These are phyloP conservation scores for Cercospora berteroae DNA, from an alignment of 2,329 filamentous ascomycete species.

Conservation along the genomic window DNA sequence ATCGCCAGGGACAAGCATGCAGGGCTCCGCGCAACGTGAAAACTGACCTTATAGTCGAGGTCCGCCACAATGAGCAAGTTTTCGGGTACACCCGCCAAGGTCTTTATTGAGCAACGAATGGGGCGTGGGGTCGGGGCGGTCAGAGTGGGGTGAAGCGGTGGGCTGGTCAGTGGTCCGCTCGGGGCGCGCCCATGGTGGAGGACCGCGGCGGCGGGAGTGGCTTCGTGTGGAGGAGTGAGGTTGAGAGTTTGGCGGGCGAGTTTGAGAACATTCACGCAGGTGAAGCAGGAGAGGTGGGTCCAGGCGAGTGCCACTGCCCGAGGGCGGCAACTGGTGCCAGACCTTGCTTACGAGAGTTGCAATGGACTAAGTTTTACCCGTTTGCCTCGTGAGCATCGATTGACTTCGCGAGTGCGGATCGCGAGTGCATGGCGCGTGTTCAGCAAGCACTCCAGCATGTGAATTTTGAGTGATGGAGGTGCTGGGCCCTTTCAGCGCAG, in stretches of 20 bases:
- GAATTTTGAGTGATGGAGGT: neutral
- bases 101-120: constrained; percentile 6
- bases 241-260: neutral
- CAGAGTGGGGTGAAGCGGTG: neutral
- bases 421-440: neutral
- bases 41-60: constrained; percentile 21
- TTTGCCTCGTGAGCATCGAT: neutral
- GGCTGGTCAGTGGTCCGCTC: neutral
- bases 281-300: constrained; percentile 7
- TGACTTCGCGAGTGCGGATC: neutral
- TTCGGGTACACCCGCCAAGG: constrained; percentile 16
- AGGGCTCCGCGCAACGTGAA: constrained; percentile 20
- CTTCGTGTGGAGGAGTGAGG: neutral
- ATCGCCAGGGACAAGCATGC: constrained; percentile 21
- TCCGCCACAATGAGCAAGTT: constrained; percentile 28
- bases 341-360: constrained; percentile 1
- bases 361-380: neutral
- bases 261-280: constrained; percentile 5
- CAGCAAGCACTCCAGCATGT: neutral
- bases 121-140: neutral
- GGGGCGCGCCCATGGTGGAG: neutral
- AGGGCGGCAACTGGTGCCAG: neutral
- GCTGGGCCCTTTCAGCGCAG: neutral
- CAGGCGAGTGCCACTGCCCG: neutral
- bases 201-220: neutral